phyloP scores from a whole-genome alignment of 1,139 yeast species.

The Debaryomycetaceae sp. region DNA sequence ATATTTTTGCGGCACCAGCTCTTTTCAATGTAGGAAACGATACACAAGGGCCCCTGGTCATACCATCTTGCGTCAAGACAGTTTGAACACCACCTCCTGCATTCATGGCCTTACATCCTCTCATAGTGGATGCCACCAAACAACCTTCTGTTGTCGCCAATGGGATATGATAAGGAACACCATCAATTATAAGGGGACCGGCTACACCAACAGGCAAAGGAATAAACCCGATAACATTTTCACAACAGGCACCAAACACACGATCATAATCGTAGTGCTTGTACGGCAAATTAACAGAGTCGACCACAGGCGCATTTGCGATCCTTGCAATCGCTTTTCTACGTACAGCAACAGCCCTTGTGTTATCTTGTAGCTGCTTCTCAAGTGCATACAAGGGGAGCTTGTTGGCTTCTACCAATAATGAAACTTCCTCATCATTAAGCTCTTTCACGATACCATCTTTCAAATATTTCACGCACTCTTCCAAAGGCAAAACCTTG shows the following conservation, averaged over 20 bases:
- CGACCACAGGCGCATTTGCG: conserved; percentile 79
- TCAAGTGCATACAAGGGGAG: conserved; percentile 92
- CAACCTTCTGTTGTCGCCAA: conserved; percentile 99
- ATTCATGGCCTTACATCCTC: conserved; percentile 98
- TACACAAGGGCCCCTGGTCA: conserved; percentile 99
- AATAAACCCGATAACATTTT: conserved; percentile 93
- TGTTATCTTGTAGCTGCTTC: conserved; percentile 80
- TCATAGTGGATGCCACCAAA: conserved; percentile 95
- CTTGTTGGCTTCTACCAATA: conserved; percentile 70
- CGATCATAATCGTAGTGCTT: conserved; percentile 86
- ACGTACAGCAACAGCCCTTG: conserved; percentile 91
- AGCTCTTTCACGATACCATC: conserved; percentile 69
- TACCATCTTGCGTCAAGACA: conserved; percentile 91
- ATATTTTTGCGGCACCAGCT: conserved; percentile 92
- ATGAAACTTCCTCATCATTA: conserved; percentile 67
- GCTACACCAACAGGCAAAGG: conserved; percentile 98
- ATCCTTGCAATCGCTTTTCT: conserved; percentile 84
- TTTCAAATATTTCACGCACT: conserved; percentile 59
- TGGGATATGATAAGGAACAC: conserved; percentile 83
- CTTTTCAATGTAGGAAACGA: conserved; percentile 75
- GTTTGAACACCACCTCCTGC: conserved; percentile 96
- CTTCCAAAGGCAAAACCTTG: conserved; percentile 49
- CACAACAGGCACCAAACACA: conserved; percentile 98
- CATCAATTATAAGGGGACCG: conserved; percentile 92
- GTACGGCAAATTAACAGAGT: conserved; percentile 71